Evolutionary conservation across 805 yeast genomes (phyloP), one percentile per base, ranked within the genome.

Genomic region (Metschnikowia lochheadii): DNA sequence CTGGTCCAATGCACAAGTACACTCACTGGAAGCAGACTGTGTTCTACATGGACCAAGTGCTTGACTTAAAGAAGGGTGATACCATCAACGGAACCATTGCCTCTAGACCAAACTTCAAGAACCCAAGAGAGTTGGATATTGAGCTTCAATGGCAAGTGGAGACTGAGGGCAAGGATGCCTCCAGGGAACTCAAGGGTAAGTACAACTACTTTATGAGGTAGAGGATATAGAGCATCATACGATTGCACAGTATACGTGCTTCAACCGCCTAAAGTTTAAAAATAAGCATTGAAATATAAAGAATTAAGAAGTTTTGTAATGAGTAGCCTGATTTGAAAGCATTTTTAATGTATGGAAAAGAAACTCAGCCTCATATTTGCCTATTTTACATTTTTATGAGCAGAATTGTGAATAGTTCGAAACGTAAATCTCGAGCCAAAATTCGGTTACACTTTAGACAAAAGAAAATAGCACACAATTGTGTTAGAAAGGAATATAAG

Each of bases 1-100:
- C 99, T 13, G 98, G 98, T 21, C 97, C 99, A 34, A 90, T 87
- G 71, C 84, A 90, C 44, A 82, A 83, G 59, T 90, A 91, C 77
- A 94, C 99, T 14, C 99, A 94, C 74, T 94, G 99, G 99, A 95
- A 94, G 69, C 99, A 94, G 74, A 87, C 97, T 17, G 95, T 94
- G 1, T 90, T 95, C 72, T 95, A 94, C 69, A 77, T 92, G 63
- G 83, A 80, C 59, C 87, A 89, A 61, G 96, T 88, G 29, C 70
- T 92, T 56, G 87, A 83, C 62, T 72, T 87, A 55, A 84, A 84
- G 63, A 75, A 76, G 58, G 96, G 92, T 51, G 99, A 94, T 62
- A 63, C 67, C 38, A 75, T 95, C 57, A 78, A 78, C 51, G 94
- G 98, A 42, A 72, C 73, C 31, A 72, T 94, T 52, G 80, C 85